phyloP scores from a whole-genome alignment of 371 early-diverging fungal genomes.

The Mortierella sp. region DNA sequence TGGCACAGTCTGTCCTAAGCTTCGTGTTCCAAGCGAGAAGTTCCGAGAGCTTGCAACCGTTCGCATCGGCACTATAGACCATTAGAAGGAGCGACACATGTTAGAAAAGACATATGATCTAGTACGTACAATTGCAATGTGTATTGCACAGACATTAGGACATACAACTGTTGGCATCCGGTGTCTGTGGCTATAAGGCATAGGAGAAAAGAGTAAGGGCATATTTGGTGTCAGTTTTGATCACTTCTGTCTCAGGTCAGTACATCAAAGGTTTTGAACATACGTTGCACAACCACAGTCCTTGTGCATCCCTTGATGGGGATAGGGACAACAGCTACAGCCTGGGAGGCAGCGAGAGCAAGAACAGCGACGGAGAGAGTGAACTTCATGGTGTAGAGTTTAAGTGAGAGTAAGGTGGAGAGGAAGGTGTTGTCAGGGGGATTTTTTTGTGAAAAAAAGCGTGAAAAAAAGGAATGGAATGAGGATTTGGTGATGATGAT shows the following conservation, averaged over 20 bases:
- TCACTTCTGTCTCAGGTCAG: neutral
- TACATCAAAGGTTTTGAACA: neutral
- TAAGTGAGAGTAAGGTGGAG: neutral
- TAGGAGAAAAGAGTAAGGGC: neutral
- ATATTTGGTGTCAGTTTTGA: neutral
- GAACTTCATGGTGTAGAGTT: constrained; percentile 26
- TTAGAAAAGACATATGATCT: neutral
- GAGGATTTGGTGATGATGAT: constrained; percentile 4
- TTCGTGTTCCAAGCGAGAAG: constrained; percentile 34
- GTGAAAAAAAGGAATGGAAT: constrained; percentile 9
- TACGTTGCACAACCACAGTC: constrained; percentile 31
- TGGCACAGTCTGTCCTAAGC: constrained; percentile 24
- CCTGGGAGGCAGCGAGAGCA: constrained; percentile 38
- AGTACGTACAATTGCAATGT: neutral
- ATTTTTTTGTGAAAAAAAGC: constrained; percentile 17
- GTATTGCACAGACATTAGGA: neutral
- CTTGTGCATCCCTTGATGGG: constrained; percentile 37
- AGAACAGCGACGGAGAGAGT: constrained; percentile 30
- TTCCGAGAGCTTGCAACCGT: constrained; percentile 22
- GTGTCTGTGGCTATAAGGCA: constrained; percentile 1
- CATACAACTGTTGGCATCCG: constrained; percentile 1
- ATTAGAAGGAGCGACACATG: neutral
- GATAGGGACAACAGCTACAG: constrained; percentile 39
- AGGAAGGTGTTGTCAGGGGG: neutral
- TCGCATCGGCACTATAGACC: constrained; percentile 3